These are phyloP conservation scores for Schwanniomyces pseudopolymorphus DNA, from an alignment of 805 yeast genomes.

Conservation along the genomic window DNA sequence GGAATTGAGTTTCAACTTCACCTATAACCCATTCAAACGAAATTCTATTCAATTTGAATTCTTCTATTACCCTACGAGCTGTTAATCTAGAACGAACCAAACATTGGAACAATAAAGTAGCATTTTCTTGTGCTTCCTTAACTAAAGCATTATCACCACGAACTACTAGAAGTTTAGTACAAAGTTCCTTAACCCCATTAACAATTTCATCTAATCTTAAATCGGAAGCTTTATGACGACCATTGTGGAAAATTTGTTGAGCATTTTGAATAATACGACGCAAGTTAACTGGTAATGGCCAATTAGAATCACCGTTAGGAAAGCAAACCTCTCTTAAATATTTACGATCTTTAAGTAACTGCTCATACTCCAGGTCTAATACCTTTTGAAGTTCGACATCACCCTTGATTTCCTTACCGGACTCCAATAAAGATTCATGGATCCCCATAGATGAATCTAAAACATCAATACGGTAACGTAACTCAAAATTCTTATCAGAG, in stretches of 20 bases:
- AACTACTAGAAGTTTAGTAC: slow-evolving; percentile 67
- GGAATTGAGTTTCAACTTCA: slow-evolving; percentile 91
- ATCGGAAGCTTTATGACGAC: slow-evolving; percentile 87
- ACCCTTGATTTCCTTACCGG: slow-evolving; percentile 88
- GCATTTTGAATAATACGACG: slow-evolving; percentile 97
- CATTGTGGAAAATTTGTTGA: slow-evolving; percentile 94
- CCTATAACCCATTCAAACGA: slow-evolving; percentile 97
- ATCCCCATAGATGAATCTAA: slow-evolving; percentile 64
- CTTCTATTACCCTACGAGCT: slow-evolving; percentile 86
- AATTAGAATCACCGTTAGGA: slow-evolving; percentile 88
- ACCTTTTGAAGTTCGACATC: slow-evolving; percentile 78
- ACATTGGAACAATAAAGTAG: slow-evolving; percentile 86
- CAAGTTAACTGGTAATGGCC: slow-evolving; percentile 97
- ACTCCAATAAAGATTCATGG: slow-evolving; percentile 74
- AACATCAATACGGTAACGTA: slow-evolving; percentile 82
- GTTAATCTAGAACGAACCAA: slow-evolving; percentile 91
- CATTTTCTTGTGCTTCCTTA: slow-evolving; percentile 88
- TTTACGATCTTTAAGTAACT: slow-evolving; percentile 71
- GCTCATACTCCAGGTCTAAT: slow-evolving; percentile 82
- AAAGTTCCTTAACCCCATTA: slow-evolving; percentile 64
- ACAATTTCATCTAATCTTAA: slow-evolving; percentile 82
- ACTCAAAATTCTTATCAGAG: slow-evolving; percentile 77
- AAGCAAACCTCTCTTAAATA: slow-evolving; percentile 79
- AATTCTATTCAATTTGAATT: slow-evolving; percentile 75
- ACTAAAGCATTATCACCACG: slow-evolving; percentile 77